phyloP scores from a whole-genome alignment of 164 flowering plant species.

The Protea cynaroides region DNA sequence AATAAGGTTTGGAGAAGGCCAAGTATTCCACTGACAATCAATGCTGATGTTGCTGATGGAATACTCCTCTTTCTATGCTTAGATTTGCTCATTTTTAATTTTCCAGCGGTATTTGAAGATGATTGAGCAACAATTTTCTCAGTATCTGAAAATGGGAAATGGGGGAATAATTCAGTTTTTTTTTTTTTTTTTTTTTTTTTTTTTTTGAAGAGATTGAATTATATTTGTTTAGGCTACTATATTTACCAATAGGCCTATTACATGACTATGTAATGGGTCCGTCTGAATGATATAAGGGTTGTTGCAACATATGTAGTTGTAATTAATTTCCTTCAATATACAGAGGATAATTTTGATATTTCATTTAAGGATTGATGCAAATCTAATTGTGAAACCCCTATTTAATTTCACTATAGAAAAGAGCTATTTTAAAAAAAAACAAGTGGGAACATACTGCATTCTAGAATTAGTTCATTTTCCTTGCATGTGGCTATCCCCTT shows the following conservation, averaged over 20 bases:
- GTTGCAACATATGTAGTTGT: no score
- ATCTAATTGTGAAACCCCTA: no score
- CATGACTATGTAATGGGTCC: no score
- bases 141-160: conserved; percentile 29
- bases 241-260: not conserved
- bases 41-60: conserved; percentile 65
- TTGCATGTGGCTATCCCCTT: conserved; percentile 8
- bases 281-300: no score
- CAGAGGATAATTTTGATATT: no score
- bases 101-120: conserved; percentile 9
- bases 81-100: conserved; percentile 13
- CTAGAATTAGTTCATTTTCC: conserved; percentile 29
- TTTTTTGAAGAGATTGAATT: not conserved
- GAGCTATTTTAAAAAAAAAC: no score
- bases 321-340: no score
- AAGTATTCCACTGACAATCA: conserved; percentile 47
- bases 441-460: conserved; percentile 19
- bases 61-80: conserved; percentile 32
- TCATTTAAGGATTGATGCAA: no score
- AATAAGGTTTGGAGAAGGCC: conserved; percentile 53
- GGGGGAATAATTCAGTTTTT: conserved; percentile 1
- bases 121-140: conserved; percentile 4
- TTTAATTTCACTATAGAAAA: not conserved
- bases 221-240: not conserved
- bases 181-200: no score